These are phyloP conservation scores for Mycena leptocephala DNA, from an alignment of 768 basidiomycete species.

Conservation along the genomic window DNA sequence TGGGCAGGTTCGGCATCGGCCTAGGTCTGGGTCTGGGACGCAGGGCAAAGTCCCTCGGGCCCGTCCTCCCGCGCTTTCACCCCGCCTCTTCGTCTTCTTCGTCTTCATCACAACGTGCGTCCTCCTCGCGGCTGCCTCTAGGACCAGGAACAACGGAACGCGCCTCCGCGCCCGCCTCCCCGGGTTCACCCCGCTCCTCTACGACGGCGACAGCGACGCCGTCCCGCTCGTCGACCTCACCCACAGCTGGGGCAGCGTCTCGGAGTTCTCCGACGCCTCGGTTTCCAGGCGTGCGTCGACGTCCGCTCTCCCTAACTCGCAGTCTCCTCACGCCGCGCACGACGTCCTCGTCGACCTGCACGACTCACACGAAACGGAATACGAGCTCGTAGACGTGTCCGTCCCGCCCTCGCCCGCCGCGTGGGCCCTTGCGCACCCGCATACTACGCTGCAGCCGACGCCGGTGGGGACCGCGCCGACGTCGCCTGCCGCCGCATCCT, in stretches of 20 bases:
- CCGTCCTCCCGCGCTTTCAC: constrained; percentile 18
- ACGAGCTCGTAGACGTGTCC: constrained; percentile 26
- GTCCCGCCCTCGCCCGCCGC: constrained; percentile 30
- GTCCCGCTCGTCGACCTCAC: constrained; percentile 15
- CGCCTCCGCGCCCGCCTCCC: neutral
- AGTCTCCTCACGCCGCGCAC: neutral
- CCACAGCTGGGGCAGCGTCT: constrained; percentile 4
- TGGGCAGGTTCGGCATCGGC: neutral
- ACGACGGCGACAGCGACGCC: neutral
- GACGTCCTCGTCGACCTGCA: constrained; percentile 11
- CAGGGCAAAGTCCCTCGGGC: constrained; percentile 5
- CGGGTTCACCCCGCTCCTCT: neutral
- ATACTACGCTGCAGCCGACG: neutral
- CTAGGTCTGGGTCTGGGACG: neutral
- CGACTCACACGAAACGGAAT: neutral
- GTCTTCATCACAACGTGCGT: too few relatives aligned
- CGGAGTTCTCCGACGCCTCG: neutral
- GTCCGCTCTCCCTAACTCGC: neutral
- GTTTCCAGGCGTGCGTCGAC: neutral
- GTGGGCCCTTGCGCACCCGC: constrained; percentile 26
- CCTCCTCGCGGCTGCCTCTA: too few relatives aligned
- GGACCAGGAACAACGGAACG: too few relatives aligned
- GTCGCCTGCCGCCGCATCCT: neutral
- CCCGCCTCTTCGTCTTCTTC: neutral
- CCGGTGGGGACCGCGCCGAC: neutral